These are phyloP conservation scores for Eremochloa ophiuroides DNA, from an alignment of 176 grass and related monocot genomes.

Conservation along the genomic window DNA sequence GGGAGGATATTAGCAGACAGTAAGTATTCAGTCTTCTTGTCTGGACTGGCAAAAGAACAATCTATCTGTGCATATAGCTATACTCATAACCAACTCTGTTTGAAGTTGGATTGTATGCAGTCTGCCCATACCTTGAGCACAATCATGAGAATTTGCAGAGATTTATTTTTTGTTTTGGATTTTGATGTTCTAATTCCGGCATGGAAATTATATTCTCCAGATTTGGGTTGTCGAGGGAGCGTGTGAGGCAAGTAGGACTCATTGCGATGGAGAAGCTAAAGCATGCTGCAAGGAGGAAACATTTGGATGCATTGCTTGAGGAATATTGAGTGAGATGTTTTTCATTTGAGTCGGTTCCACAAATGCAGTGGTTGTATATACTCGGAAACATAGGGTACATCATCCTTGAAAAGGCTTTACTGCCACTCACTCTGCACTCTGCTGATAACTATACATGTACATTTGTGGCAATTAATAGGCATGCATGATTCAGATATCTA, in stretches of 20 bases:
- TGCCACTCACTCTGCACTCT: constrained; percentile 40
- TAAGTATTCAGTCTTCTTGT: constrained; percentile 47
- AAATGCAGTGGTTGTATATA: constrained; percentile 62
- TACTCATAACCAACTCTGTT: not conserved
- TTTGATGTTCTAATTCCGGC: constrained; percentile 18
- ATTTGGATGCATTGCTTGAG: constrained; percentile 59
- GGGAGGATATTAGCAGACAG: constrained; percentile 95
- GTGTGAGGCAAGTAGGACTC: constrained; percentile 84
- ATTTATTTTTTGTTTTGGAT: not conserved
- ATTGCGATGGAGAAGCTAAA: constrained; percentile 95
- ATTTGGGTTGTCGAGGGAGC: constrained; percentile 88
- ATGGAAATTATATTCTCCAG: constrained; percentile 36
- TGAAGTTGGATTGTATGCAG: not conserved
- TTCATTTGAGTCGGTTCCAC: constrained; percentile 17
- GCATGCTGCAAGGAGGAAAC: constrained; percentile 66
- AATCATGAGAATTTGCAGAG: not conserved
- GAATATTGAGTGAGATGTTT: constrained; percentile 56
- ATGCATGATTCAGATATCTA: constrained; percentile 35
- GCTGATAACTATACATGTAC: constrained; percentile 70
- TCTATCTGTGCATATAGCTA: not conserved
- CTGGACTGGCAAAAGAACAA: not conserved
- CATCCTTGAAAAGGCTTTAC: constrained; percentile 43
- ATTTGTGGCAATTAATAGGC: constrained; percentile 42
- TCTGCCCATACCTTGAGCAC: not conserved
- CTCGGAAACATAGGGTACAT: constrained; percentile 41